Conservation (phyloP, 768 basidiomycete genomes). For the Tulasnella calospora region DNA sequence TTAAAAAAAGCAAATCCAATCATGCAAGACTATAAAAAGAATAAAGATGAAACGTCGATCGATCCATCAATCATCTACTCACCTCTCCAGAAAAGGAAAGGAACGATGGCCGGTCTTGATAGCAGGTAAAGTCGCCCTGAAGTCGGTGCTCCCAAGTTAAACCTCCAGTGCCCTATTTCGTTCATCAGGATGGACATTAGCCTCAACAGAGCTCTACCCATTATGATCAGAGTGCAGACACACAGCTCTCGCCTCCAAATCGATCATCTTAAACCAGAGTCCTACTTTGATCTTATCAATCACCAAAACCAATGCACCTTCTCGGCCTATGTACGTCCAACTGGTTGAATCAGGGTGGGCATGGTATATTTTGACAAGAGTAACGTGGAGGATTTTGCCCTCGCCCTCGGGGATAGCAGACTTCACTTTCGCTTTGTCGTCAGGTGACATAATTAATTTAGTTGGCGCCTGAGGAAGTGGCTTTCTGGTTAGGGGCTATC, state of each 20-base stretch:
- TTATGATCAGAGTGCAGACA: neutral
- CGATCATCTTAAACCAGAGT: conserved; percentile 71
- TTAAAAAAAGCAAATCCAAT: conserved; percentile 87
- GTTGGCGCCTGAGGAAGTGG: conserved; percentile 52
- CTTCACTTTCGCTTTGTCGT: conserved; percentile 77
- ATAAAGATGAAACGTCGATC: neutral
- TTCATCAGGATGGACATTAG: neutral
- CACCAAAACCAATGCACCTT: conserved; percentile 76
- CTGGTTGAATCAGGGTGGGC: conserved; percentile 67
- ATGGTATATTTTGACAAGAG: conserved; percentile 84
- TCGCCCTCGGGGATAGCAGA: conserved; percentile 48
- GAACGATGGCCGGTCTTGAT: conserved; percentile 82
- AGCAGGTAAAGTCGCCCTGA: conserved; percentile 73
- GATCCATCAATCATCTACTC: conserved; percentile 36
- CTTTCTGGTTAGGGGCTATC: too few relatives aligned
- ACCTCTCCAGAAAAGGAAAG: conserved; percentile 92
- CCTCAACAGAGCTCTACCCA: neutral
- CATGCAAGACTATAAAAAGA: conserved; percentile 66
- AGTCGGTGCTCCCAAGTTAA: conserved; percentile 92
- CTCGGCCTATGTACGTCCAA: conserved; percentile 84
- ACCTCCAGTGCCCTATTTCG: conserved; percentile 62
- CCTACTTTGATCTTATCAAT: conserved; percentile 54
- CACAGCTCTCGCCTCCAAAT: conserved; percentile 44
- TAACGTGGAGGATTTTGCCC: conserved; percentile 77
- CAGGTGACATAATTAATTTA: conserved; percentile 61